Conservation (phyloP, 345 rosid species). For the Syzygium grande region DNA sequence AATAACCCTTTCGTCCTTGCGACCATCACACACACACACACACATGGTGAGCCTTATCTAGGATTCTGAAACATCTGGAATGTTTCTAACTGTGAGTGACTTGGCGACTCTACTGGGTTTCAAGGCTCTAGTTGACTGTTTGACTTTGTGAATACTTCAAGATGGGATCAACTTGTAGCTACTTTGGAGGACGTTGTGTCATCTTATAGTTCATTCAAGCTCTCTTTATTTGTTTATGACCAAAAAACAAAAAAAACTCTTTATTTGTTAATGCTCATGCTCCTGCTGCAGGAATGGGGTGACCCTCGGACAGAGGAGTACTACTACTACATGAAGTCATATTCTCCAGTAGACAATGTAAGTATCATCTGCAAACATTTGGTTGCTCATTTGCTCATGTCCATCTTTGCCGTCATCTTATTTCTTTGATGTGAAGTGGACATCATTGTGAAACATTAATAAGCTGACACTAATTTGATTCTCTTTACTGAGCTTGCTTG, state of each 20-base stretch:
- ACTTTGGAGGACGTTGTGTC: neutral
- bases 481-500: neutral
- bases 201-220: neutral
- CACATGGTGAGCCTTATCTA: neutral
- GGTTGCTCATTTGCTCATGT: neutral
- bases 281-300: conserved; percentile 93
- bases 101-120: neutral
- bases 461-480: neutral
- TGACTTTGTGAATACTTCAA: too few relatives aligned
- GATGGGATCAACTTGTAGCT: neutral
- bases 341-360: conserved; percentile 93
- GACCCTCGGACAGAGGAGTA: conserved; percentile 88
- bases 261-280: neutral
- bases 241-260: too few relatives aligned
- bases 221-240: neutral
- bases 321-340: conserved; percentile 86
- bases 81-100: neutral
- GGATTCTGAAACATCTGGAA: neutral
- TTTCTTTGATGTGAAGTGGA: neutral
- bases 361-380: conserved; percentile 2
- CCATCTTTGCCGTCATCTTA: neutral
- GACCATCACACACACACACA: neutral
- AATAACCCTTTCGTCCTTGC: neutral
- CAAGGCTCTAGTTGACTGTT: neutral
- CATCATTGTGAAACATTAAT: neutral